Evolutionary conservation across 768 basidiomycete species (phyloP).

Genomic region (Mycena galopus): DNA sequence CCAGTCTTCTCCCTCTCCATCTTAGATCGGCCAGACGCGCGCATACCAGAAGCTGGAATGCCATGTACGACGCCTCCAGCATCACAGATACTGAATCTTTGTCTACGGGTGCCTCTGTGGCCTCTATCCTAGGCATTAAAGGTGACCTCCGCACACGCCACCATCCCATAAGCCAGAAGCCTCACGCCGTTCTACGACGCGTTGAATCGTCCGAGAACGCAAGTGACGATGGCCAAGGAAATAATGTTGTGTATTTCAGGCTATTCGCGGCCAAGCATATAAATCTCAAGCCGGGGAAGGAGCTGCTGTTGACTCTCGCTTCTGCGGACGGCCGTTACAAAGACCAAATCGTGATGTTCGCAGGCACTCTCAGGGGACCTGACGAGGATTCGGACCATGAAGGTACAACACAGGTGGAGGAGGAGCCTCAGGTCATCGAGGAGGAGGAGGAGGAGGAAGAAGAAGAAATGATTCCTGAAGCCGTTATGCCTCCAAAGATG

Average conservation of each 20-base stretch:
- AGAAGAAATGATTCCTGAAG: conserved; percentile 43
- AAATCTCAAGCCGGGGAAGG: conserved; percentile 78
- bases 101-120: conserved; percentile 50
- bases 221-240: conserved; percentile 54
- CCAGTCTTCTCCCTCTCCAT: background rate
- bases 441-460: conserved; percentile 59
- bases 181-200: conserved; percentile 77
- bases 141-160: conserved; percentile 73
- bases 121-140: conserved; percentile 73
- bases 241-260: conserved; percentile 65
- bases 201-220: conserved; percentile 64
- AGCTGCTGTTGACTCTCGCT: conserved; percentile 72
- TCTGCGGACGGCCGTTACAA: conserved; percentile 66
- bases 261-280: conserved; percentile 79
- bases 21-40: background rate
- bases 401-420: conserved; percentile 38
- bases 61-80: conserved; percentile 50
- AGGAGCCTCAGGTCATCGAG: conserved; percentile 52
- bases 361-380: conserved; percentile 59
- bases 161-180: conserved; percentile 75
- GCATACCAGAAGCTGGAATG: conserved; percentile 27
- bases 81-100: conserved; percentile 49
- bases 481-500: conserved; percentile 73
- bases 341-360: conserved; percentile 70
- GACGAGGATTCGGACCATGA: conserved; percentile 56